phyloP scores from a whole-genome alignment of 2,329 filamentous ascomycete genomes.

The Botrytis deweyae region DNA sequence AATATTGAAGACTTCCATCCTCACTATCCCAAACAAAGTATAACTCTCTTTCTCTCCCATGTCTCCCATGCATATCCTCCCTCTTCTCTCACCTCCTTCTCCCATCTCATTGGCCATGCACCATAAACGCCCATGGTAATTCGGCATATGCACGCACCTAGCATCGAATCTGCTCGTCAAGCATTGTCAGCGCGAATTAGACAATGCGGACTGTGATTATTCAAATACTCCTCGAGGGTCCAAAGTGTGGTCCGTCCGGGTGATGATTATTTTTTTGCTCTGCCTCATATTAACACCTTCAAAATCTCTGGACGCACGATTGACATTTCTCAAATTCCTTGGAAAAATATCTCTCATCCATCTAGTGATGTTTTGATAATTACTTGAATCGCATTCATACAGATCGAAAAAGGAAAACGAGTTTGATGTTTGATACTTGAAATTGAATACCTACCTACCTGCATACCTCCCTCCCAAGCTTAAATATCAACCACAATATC shows the following conservation, averaged over 20 bases:
- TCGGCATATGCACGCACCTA: neutral
- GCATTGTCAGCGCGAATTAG: slow-evolving; percentile 14
- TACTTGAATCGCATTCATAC: neutral
- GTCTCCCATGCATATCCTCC: neutral
- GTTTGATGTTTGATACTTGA: neutral
- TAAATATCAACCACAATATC: neutral
- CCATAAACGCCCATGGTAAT: slow-evolving; percentile 9
- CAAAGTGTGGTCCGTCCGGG: neutral
- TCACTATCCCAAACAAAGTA: neutral
- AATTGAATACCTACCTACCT: neutral
- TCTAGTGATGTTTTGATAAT: slow-evolving; percentile 10
- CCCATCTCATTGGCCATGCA: neutral
- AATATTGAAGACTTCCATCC: neutral
- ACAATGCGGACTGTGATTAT: neutral
- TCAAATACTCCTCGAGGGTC: slow-evolving; percentile 13
- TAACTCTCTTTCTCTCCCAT: neutral
- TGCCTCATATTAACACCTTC: neutral
- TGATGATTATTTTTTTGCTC: neutral
- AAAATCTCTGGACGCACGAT: neutral
- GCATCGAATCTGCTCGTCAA: slow-evolving; percentile 1
- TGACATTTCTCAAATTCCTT: neutral
- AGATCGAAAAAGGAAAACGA: neutral
- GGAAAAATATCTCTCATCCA: neutral
- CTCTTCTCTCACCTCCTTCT: neutral
- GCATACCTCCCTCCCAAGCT: neutral